Evolutionary conservation across 2,329 filamentous ascomycete species (phyloP), one percentile per base, ranked within the genome.

Genomic region (Mollisiaceae sp.): DNA sequence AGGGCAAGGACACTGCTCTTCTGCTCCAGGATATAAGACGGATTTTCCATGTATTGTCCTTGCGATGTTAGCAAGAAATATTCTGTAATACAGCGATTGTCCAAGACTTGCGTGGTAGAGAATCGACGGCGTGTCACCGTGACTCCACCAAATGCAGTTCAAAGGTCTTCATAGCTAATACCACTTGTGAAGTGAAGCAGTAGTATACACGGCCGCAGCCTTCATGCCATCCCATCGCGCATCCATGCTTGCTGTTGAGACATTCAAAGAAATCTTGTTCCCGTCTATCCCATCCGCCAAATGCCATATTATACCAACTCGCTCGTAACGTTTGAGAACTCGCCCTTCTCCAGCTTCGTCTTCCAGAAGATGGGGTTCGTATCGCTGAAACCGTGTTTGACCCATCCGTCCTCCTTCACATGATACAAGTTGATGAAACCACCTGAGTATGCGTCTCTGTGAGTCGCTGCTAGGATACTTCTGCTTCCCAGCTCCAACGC

Each of bases 331-430:
- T 76, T 76, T 50, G 75, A 94, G 80, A 99, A 99, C 84, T 99
- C 95, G 79, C 94, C 94, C 88, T 97, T 97, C 79, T 97, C 91
- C 76, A 99, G 82, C 89, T 99, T 99, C 59, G 94, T 97, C 85
- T 97, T 91, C 95, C 95, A 99, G 90, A 99, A 99, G 78, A 98
- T 97, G 54, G 94, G 94, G 84, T 98, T 97, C 74, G 94, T 98
- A 80, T 99, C 95, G 77, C 85, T 93, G 86, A 99, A 99, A 69
- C 95, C 95, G 78, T 98, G 94, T 87, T 97, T 97, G 76, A 97
- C 94, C 95, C 95, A 99, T 74, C 95, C 95, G 20, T 93, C 91
- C 84, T 99, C 94, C 89, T 97, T 97, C 78, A 99, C 94, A 77
- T 99, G 95, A 82, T 99, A 99, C 77, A 98, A 79, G 83, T 99